A percentile compares a stretch with the other conserved stretches of the same genome.
These are phyloP conservation scores for Rhodofomes roseus DNA, from an alignment of 1,284 basidiomycete genomes.

Conservation along the genomic window DNA sequence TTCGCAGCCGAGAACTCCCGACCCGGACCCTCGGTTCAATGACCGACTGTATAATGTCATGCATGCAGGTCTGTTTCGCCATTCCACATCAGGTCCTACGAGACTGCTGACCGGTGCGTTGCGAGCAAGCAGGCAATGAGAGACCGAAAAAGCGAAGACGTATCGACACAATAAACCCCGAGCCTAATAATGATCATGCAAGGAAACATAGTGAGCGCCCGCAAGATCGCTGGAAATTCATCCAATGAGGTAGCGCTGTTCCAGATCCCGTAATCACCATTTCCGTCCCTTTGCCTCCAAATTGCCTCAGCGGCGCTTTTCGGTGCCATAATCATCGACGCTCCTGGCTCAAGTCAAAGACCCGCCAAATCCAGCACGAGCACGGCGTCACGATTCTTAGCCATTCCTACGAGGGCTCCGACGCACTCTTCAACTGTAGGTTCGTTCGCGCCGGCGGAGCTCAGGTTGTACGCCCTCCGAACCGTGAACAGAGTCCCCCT, in stretches of 20 bases:
- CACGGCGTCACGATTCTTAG: not conserved
- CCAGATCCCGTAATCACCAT: constrained; percentile 1
- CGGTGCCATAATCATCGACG: constrained; percentile 10
- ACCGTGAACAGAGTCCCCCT: not conserved
- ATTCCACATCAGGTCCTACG: not conserved
- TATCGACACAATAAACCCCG: not conserved
- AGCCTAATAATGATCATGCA: not conserved
- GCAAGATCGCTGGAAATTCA: not conserved
- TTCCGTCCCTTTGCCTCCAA: constrained; percentile 13
- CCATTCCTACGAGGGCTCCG: not conserved
- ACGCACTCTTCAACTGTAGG: constrained; percentile 1
- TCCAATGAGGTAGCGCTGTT: not conserved
- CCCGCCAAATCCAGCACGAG: constrained; percentile 2
- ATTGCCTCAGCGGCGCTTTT: constrained; percentile 17
- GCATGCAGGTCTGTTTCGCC: not conserved
- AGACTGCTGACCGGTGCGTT: not conserved
- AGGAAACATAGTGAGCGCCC: not conserved
- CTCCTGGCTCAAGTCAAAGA: constrained; percentile 10
- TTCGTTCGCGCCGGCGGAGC: not conserved
- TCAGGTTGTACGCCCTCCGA: not conserved
- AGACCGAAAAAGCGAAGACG: not conserved
- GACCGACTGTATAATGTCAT: not conserved
- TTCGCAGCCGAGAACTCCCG: not conserved
- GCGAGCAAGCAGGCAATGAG: not conserved
- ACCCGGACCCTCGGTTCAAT: not conserved